These are phyloP conservation scores for Monosporascus sp. DNA, from an alignment of 2,329 filamentous ascomycete genomes.

Conservation along the genomic window DNA sequence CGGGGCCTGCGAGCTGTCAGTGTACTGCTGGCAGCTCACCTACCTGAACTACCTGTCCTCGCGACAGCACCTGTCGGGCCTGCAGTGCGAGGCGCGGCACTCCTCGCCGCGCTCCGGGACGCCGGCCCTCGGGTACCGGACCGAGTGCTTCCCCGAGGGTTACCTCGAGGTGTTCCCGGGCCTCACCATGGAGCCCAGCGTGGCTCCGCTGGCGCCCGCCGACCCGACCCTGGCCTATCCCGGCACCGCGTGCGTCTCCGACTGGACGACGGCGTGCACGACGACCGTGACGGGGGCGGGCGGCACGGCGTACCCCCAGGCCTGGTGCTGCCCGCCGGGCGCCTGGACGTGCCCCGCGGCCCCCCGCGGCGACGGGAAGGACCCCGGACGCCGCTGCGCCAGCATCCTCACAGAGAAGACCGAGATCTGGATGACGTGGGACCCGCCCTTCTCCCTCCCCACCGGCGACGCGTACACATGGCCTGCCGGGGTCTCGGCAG, in stretches of 20 bases:
- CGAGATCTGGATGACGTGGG: conserved; percentile 6
- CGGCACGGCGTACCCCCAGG: conserved; percentile 1
- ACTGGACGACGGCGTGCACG: conserved; percentile 8
- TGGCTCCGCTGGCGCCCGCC: neutral
- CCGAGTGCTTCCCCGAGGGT: neutral
- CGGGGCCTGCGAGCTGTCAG: neutral
- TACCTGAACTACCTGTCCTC: neutral
- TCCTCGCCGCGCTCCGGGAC: neutral
- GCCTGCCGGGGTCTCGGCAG: neutral
- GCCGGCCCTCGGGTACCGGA: neutral
- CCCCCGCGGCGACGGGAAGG: neutral
- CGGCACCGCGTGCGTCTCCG: conserved; percentile 5
- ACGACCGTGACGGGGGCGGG: neutral
- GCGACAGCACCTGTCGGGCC: neutral
- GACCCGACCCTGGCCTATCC: conserved; percentile 3
- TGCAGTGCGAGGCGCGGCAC: neutral
- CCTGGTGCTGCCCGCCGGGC: conserved; percentile 8
- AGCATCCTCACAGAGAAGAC: conserved; percentile 4
- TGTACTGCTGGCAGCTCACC: neutral
- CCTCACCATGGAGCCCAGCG: neutral
- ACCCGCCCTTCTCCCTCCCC: conserved; percentile 1
- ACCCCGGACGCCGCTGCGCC: conserved; percentile 1
- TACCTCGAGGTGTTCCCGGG: neutral
- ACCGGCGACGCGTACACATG: neutral
- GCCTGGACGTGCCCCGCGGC: neutral